phyloP scores from a whole-genome alignment of 2,329 filamentous ascomycete species.

The Bretziella fagacearum region DNA sequence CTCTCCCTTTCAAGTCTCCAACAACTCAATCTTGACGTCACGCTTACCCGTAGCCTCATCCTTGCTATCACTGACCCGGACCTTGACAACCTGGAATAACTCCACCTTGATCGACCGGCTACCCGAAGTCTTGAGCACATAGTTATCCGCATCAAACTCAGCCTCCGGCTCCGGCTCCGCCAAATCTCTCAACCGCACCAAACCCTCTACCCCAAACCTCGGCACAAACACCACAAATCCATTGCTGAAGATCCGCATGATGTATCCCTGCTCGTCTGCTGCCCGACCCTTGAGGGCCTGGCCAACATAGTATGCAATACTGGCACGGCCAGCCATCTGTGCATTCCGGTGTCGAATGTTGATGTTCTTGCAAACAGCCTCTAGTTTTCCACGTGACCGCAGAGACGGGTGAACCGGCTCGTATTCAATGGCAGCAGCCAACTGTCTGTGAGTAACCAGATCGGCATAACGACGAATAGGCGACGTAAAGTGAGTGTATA shows the following conservation, averaged over 20 bases:
- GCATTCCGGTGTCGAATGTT: conserved; percentile 95
- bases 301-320: conserved; percentile 94
- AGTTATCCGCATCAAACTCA: conserved; percentile 72
- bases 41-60: conserved; percentile 94
- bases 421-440: conserved; percentile 90
- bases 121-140: conserved; percentile 48
- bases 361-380: conserved; percentile 95
- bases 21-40: conserved; percentile 61
- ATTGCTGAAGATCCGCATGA: conserved; percentile 96
- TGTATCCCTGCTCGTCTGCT: conserved; percentile 70
- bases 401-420: conserved; percentile 68
- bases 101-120: conserved; percentile 46
- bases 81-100: conserved; percentile 80
- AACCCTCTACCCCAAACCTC: conserved; percentile 82
- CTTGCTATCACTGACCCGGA: conserved; percentile 80
- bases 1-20: conserved; percentile 24
- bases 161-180: conserved; percentile 56
- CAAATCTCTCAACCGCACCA: conserved; percentile 75
- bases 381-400: conserved; percentile 67
- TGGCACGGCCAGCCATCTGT: conserved; percentile 83
- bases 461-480: conserved; percentile 97
- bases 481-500: conserved; percentile 97
- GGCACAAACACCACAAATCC: conserved; percentile 95
- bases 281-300: conserved; percentile 57
- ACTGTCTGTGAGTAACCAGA: conserved; percentile 80